These are phyloP conservation scores for Xylaria sp. DNA, from an alignment of 2,329 filamentous ascomycete species.

Conservation along the genomic window DNA sequence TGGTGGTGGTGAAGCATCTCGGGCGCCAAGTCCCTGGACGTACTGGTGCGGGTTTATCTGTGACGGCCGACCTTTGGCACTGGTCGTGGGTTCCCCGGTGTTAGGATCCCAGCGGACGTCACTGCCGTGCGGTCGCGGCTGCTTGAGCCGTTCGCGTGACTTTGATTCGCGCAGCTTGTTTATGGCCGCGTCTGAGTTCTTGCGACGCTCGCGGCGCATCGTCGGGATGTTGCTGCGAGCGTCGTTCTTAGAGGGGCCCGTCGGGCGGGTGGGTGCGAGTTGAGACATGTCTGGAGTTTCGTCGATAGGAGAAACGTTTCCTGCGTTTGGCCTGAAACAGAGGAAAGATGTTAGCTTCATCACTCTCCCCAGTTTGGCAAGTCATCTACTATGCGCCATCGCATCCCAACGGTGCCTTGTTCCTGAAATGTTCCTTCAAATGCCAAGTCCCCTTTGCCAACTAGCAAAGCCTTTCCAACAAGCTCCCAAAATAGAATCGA, in stretches of 20 bases:
- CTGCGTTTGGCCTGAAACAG: conserved; percentile 32
- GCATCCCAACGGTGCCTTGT: conserved; percentile 10
- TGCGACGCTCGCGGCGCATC: conserved; percentile 55
- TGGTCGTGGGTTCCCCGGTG: conserved; percentile 67
- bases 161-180: conserved; percentile 44
- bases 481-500: conserved; percentile 8
- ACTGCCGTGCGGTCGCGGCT: conserved; percentile 37
- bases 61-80: conserved; percentile 55
- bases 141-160: conserved; percentile 41
- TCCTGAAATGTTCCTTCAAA: neutral
- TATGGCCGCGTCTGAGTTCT: conserved; percentile 45
- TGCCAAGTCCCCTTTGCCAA: neutral
- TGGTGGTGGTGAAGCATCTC: conserved; percentile 30
- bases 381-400: conserved; percentile 8
- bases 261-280: conserved; percentile 24
- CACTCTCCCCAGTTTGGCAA: neutral
- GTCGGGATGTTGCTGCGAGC: conserved; percentile 51
- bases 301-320: conserved; percentile 58
- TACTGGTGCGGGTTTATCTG: conserved; percentile 59
- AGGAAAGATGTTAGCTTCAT: conserved; percentile 30
- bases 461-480: conserved; percentile 12
- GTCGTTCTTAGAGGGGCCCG: conserved; percentile 27
- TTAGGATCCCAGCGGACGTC: conserved; percentile 66
- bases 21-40: conserved; percentile 41
- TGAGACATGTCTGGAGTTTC: conserved; percentile 45